Percentiles rank a stretch among this genome's conserved stretches.
Conservation (phyloP, 2,329 filamentous ascomycete species). For the Ascochyta lentis region DNA sequence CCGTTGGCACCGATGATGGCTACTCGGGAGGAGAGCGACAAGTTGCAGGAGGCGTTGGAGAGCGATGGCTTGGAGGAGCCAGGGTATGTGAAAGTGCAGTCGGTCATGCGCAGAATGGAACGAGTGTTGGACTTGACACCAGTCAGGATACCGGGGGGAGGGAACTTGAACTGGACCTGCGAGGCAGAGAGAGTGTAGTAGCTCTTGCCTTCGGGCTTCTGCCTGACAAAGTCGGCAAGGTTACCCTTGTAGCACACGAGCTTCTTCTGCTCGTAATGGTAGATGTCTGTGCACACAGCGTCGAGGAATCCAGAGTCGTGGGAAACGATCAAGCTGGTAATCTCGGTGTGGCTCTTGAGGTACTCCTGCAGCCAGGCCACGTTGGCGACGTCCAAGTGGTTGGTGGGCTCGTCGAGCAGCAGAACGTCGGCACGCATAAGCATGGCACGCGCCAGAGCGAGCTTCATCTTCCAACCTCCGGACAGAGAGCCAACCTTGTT, state of each 20-base stretch:
- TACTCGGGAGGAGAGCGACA: slow-evolving; percentile 88
- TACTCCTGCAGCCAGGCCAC: slow-evolving; percentile 96
- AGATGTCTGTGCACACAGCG: slow-evolving; percentile 97
- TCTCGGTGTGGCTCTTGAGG: slow-evolving; percentile 92
- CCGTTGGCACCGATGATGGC: slow-evolving; percentile 98
- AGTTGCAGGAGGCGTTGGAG: slow-evolving; percentile 81
- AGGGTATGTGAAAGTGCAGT: slow-evolving; percentile 94
- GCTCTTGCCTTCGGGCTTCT: slow-evolving; percentile 92
- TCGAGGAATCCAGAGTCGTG: slow-evolving; percentile 99
- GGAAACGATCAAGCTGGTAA: slow-evolving; percentile 95
- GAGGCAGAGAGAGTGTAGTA: slow-evolving; percentile 95
- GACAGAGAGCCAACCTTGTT: slow-evolving; percentile 93
- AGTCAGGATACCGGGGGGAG: slow-evolving; percentile 88
- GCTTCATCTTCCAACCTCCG: slow-evolving; percentile 99
- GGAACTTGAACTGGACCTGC: slow-evolving; percentile 96
- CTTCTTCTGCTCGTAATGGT: slow-evolving; percentile 99
- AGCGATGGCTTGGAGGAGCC: slow-evolving; percentile 86
- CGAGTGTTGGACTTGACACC: slow-evolving; percentile 96
- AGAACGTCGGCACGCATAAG: slow-evolving; percentile 95
- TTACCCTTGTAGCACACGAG: slow-evolving; percentile 85
- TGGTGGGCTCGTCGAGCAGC: slow-evolving; percentile 96
- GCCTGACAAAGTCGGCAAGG: slow-evolving; percentile 81
- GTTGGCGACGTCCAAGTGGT: slow-evolving; percentile 95
- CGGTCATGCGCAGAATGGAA: slow-evolving; percentile 92
- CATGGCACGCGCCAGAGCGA: slow-evolving; percentile 95